These are phyloP conservation scores for Thelonectria olida DNA, from an alignment of 2,329 filamentous ascomycete species.

Conservation along the genomic window DNA sequence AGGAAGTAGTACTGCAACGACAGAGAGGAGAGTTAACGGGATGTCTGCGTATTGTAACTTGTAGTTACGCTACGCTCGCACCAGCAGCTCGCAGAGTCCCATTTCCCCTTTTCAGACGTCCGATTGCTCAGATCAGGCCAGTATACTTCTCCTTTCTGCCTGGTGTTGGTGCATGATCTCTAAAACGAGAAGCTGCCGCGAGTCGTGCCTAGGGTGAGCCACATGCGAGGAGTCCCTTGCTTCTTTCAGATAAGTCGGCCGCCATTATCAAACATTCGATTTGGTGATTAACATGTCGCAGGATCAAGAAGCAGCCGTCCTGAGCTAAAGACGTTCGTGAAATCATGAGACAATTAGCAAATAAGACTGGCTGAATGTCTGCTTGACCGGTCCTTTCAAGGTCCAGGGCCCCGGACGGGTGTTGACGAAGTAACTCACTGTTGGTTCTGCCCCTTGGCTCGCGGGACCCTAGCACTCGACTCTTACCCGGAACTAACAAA, in stretches of 20 bases:
- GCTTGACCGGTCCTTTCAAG: not conserved
- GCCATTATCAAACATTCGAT: not conserved
- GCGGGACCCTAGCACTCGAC: not conserved
- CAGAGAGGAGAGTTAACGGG: not conserved
- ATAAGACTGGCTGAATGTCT: no score
- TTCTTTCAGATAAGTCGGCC: not conserved
- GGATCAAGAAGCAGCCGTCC: no score
- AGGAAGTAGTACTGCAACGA: not conserved
- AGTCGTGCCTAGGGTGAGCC: not conserved
- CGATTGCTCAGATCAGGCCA: not conserved
- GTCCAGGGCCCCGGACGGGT: not conserved
- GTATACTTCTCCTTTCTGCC: not conserved
- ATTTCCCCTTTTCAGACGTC: not conserved
- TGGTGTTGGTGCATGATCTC: not conserved
- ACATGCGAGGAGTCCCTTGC: not conserved
- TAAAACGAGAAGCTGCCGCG: not conserved
- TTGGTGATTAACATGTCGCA: no score
- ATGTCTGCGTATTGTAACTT: not conserved
- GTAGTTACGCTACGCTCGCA: no score
- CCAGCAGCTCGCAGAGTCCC: no score
- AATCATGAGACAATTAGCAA: no score
- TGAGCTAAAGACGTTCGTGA: not conserved
- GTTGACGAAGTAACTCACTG: not conserved
- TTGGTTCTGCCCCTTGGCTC: not conserved
- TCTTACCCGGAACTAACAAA: not conserved